phyloP scores from a whole-genome alignment of 331 rosid species.

The Spiraea crenata region DNA sequence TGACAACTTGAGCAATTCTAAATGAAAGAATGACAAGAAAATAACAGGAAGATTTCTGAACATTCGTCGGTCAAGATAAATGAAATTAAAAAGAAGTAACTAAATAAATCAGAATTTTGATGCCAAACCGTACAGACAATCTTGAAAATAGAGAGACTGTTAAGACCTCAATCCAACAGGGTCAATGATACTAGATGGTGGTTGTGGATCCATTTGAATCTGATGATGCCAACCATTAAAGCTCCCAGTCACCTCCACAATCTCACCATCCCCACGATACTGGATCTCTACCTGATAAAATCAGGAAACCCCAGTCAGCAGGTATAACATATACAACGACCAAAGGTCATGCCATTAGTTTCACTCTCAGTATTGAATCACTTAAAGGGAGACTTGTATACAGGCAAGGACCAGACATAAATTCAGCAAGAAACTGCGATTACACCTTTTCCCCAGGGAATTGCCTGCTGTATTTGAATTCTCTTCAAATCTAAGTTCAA shows the following conservation, averaged over 20 bases:
- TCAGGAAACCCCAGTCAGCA: constrained; percentile 27
- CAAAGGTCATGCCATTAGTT: background rate
- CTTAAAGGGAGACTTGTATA: background rate
- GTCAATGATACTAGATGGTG: constrained; percentile 39
- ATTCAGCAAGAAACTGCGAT: background rate
- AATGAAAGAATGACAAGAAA: background rate
- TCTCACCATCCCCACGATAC: constrained; percentile 63
- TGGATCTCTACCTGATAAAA: constrained; percentile 66
- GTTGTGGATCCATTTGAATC: constrained; percentile 69
- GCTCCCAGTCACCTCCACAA: constrained; percentile 90
- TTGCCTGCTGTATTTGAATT: background rate
- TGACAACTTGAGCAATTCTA: background rate
- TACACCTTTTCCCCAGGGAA: background rate
- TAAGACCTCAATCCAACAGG: constrained; percentile 57
- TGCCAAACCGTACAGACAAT: background rate
- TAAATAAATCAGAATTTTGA: background rate
- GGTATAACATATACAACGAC: constrained; percentile 1
- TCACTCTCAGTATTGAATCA: background rate
- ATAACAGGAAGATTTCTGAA: background rate
- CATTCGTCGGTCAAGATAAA: background rate
- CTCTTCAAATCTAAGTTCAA: background rate
- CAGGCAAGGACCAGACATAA: background rate
- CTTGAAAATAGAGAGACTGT: constrained; percentile 1
- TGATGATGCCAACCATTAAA: constrained; percentile 93
- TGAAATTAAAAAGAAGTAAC: background rate